These are phyloP conservation scores for Brettanomyces bruxellensis DNA, from an alignment of 805 yeast genomes.

Conservation along the genomic window DNA sequence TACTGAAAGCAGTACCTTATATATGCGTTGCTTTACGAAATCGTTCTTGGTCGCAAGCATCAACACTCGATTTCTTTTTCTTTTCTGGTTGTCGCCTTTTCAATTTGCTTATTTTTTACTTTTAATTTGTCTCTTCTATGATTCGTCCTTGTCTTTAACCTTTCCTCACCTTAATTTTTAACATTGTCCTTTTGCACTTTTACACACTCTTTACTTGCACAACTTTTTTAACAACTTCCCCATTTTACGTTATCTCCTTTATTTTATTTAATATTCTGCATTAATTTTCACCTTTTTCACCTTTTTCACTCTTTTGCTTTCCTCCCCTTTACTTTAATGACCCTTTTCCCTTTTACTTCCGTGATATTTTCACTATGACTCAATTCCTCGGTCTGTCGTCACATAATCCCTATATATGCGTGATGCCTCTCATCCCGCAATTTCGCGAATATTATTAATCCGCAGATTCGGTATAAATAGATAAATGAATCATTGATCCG, in stretches of 20 bases:
- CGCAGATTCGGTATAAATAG: too few relatives aligned
- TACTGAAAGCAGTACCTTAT: background rate
- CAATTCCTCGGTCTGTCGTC: background rate
- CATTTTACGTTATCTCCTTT: background rate
- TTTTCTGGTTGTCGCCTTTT: background rate
- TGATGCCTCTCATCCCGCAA: too few relatives aligned
- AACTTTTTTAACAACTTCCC: slow-evolving; percentile 4
- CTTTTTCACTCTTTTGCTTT: background rate
- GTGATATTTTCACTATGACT: too few relatives aligned
- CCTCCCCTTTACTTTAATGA: background rate
- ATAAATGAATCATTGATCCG: too few relatives aligned
- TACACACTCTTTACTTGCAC: slow-evolving; percentile 1
- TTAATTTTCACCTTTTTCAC: slow-evolving; percentile 2
- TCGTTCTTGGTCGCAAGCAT: too few relatives aligned
- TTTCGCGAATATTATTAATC: too few relatives aligned
- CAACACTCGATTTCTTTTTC: too few relatives aligned
- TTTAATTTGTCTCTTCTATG: slow-evolving; percentile 3
- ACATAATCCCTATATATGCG: too few relatives aligned
- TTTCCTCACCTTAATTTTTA: slow-evolving; percentile 5
- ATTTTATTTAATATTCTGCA: background rate
- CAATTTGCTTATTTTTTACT: background rate
- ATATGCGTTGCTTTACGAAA: too few relatives aligned
- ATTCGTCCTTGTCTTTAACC: slow-evolving; percentile 3
- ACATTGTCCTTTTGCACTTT: slow-evolving; percentile 3
- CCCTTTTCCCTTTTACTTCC: background rate